Percentiles rank a stretch among this genome's conserved stretches.
Conservation (phyloP, 257 asterid species). For the Dorcoceras hygrometricum region DNA sequence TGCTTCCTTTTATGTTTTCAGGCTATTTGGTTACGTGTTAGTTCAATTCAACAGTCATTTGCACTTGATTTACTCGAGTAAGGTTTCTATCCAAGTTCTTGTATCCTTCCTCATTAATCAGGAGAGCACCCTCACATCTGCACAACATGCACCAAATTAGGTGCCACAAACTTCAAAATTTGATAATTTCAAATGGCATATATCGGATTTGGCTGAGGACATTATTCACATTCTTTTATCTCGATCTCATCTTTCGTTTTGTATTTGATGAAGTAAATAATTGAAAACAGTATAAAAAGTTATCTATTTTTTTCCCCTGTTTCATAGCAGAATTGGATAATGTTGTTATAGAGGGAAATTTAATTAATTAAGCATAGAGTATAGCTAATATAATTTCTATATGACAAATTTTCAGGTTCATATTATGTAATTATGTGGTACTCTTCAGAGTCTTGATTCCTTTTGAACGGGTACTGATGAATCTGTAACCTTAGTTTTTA, state of each 20-base stretch:
- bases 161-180: slow-evolving; percentile 18
- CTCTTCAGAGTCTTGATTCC: slow-evolving; percentile 88
- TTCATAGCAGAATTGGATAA: not conserved
- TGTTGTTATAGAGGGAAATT: not conserved
- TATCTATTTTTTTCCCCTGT: no score
- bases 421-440: slow-evolving; percentile 81
- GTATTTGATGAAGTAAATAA: not conserved
- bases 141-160: slow-evolving; percentile 9
- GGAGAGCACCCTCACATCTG: slow-evolving; percentile 3
- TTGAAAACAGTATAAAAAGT: no score
- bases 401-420: slow-evolving; percentile 58
- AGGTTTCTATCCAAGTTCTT: slow-evolving; percentile 35
- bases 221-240: slow-evolving; percentile 11
- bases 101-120: slow-evolving; percentile 12
- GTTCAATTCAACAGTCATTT: slow-evolving; percentile 82
- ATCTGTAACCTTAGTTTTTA: slow-evolving; percentile 24
- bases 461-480: slow-evolving; percentile 69
- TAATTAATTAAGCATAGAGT: slow-evolving; percentile 6
- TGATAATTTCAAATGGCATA: slow-evolving; percentile 10
- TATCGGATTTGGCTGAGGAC: not conserved
- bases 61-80: slow-evolving; percentile 96
- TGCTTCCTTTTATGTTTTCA: slow-evolving; percentile 41
- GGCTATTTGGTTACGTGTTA: slow-evolving; percentile 83
- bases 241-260: not conserved
- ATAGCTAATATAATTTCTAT: slow-evolving; percentile 16